Evolutionary conservation across 176 grass and related monocot species (phyloP).

Genomic region (Lolium multiflorum): DNA sequence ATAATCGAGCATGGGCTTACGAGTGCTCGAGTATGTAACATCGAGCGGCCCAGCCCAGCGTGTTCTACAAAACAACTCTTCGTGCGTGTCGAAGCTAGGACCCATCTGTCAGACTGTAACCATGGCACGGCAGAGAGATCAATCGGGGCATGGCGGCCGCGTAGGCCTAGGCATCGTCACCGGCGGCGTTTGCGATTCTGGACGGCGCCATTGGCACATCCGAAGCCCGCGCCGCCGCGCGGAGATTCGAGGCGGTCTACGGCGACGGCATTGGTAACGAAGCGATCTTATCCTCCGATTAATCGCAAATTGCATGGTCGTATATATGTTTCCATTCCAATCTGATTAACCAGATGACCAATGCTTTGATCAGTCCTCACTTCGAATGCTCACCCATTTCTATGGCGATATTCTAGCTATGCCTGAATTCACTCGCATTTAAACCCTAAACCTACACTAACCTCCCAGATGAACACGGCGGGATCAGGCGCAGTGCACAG

Average conservation of each 20-base stretch:
- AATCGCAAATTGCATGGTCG: background rate
- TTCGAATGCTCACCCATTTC: background rate
- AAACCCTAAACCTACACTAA: background rate
- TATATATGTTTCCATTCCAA: background rate
- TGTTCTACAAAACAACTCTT: no score
- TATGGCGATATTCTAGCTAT: background rate
- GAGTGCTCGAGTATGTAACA: no score
- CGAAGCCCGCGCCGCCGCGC: no score
- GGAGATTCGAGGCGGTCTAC: background rate
- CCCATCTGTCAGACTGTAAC: no score
- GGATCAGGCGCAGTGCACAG: background rate
- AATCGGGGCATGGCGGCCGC: background rate
- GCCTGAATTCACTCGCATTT: background rate
- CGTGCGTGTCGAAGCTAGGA: no score
- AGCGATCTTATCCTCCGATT: background rate
- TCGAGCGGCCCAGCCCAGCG: no score
- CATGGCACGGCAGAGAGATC: background rate
- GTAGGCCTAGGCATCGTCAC: background rate
- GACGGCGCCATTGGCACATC: background rate
- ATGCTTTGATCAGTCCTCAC: background rate
- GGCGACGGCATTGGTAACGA: constrained; percentile 5
- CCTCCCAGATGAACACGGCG: background rate
- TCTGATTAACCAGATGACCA: background rate
- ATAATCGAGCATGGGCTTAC: no score
- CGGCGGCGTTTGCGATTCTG: background rate